These are phyloP conservation scores for Botrytis byssoidea DNA, from an alignment of 2,329 filamentous ascomycete genomes.

Conservation along the genomic window DNA sequence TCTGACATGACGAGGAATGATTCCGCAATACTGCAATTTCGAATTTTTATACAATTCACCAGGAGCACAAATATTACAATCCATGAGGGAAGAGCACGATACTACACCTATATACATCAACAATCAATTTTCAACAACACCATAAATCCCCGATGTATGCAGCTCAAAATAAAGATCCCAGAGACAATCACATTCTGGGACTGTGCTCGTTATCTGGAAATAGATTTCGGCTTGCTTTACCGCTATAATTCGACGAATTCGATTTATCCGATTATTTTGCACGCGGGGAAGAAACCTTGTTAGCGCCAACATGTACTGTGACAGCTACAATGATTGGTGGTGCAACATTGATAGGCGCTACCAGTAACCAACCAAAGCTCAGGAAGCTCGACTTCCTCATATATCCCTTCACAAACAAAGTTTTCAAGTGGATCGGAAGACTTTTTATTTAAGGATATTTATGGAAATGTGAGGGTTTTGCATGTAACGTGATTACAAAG, in stretches of 20 bases:
- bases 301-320: constrained; percentile 22
- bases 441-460: constrained; percentile 5
- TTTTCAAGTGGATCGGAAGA: constrained; percentile 16
- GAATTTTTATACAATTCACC: constrained; percentile 7
- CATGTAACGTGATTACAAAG: constrained; percentile 7
- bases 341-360: constrained; percentile 8
- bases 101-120: constrained; percentile 22
- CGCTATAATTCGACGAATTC: constrained; percentile 6
- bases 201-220: constrained; percentile 17
- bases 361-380: constrained; percentile 16
- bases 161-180: constrained; percentile 20
- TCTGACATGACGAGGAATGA: constrained; percentile 30
- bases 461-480: constrained; percentile 13
- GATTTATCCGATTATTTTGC: constrained; percentile 16
- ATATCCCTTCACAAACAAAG: background rate
- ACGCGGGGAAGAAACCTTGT: constrained; percentile 21
- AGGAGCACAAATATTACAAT: background rate
- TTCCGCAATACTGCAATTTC: constrained; percentile 14
- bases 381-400: background rate
- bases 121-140: background rate
- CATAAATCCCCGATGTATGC: constrained; percentile 10
- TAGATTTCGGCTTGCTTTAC: constrained; percentile 15
- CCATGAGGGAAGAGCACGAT: constrained; percentile 10
- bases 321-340: constrained; percentile 17
- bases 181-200: constrained; percentile 11